Evolutionary conservation across 1,284 basidiomycete genomes (phyloP).

Genomic region (Trichosporon sp.): DNA sequence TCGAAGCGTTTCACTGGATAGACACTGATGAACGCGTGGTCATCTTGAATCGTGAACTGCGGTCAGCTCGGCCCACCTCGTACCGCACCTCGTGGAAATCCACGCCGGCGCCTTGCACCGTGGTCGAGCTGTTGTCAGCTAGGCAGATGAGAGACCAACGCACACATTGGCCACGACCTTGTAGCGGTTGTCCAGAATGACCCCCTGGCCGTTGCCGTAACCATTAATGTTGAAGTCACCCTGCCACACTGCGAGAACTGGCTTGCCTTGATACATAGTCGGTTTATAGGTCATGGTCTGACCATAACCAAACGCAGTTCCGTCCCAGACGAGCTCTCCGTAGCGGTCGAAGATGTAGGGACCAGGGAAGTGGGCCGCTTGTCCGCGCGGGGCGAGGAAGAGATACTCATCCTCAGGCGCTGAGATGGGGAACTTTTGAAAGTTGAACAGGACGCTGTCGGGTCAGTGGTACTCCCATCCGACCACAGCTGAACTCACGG

Average conservation of each 20-base stretch:
- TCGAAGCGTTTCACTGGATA: slow-evolving; percentile 26
- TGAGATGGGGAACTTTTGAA: slow-evolving; percentile 16
- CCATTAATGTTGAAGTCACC: slow-evolving; percentile 25
- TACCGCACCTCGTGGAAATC: slow-evolving; percentile 25
- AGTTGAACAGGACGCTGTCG: slow-evolving; percentile 19
- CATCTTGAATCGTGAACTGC: slow-evolving; percentile 30
- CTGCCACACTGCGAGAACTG: slow-evolving; percentile 30
- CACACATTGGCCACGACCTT: slow-evolving; percentile 25
- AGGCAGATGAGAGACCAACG: neutral
- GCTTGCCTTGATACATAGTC: slow-evolving; percentile 23
- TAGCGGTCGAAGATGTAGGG: slow-evolving; percentile 25
- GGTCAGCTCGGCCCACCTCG: neutral
- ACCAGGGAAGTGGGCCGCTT: slow-evolving; percentile 11
- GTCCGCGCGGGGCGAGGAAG: slow-evolving; percentile 30
- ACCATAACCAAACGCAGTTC: slow-evolving; percentile 21
- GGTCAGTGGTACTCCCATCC: neutral
- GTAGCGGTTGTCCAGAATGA: slow-evolving; percentile 32
- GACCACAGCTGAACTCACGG: slow-evolving; percentile 10
- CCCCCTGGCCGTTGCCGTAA: slow-evolving; percentile 23
- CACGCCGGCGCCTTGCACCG: slow-evolving; percentile 12
- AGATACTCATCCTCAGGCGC: slow-evolving; percentile 13
- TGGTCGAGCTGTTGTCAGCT: neutral
- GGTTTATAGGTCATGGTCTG: slow-evolving; percentile 27
- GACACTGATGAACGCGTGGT: slow-evolving; percentile 33
- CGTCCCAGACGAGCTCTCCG: slow-evolving; percentile 34